Conservation (phyloP, 495 filamentous ascomycete genomes). For the Ramalina intermedia region DNA sequence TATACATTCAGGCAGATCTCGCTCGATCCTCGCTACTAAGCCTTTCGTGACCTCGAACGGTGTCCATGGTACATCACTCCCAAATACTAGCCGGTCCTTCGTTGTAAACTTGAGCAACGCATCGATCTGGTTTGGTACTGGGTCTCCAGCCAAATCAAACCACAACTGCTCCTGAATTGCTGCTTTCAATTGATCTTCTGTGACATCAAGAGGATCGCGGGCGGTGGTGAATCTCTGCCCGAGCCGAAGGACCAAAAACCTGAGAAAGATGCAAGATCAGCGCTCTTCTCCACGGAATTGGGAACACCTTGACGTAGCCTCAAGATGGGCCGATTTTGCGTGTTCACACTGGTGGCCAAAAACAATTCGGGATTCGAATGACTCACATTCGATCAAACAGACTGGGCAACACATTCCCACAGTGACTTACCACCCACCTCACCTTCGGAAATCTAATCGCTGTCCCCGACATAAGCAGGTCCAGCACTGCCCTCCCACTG, state of each 20-base stretch:
- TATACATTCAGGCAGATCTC: background rate
- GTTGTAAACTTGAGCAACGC: conserved; percentile 19
- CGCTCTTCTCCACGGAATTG: too few species aligned
- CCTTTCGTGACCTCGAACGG: background rate
- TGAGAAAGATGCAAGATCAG: too few species aligned
- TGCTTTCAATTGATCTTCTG: conserved; percentile 13
- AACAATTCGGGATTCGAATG: too few species aligned
- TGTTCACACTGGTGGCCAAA: too few species aligned
- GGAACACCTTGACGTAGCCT: too few species aligned
- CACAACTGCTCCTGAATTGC: conserved; percentile 26
- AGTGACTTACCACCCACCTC: conserved; percentile 33
- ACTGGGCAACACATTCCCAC: conserved; percentile 31
- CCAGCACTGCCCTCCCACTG: conserved; percentile 30
- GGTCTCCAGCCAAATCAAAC: conserved; percentile 38
- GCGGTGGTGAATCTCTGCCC: background rate
- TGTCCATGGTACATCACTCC: conserved; percentile 30
- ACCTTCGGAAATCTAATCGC: conserved; percentile 28
- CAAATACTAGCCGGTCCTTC: conserved; percentile 28
- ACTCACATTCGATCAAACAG: conserved; percentile 29
- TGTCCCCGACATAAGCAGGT: conserved; percentile 35
- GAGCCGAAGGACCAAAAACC: background rate
- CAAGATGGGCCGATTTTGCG: too few species aligned
- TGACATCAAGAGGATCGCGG: conserved; percentile 3
- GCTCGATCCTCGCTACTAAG: conserved; percentile 6
- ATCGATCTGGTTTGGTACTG: conserved; percentile 31